Evolutionary conservation across 108 stramenopile genomes (phyloP).

Genomic region (Nitzschia palea): DNA sequence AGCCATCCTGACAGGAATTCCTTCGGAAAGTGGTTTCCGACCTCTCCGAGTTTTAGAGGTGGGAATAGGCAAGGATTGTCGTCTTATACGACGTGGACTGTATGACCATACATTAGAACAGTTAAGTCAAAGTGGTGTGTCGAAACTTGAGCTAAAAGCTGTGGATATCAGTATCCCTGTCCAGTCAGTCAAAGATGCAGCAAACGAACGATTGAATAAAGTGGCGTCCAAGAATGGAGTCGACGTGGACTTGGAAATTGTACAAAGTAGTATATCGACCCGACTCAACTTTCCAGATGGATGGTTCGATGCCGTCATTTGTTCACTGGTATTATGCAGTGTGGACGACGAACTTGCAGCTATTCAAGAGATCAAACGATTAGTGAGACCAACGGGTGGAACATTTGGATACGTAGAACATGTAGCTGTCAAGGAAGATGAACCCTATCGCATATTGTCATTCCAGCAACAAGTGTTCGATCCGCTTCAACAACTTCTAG

Average conservation of each 20-base stretch:
- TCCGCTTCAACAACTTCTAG: slow-evolving; percentile 69
- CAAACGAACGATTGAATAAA: neutral
- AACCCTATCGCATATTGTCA: slow-evolving; percentile 39
- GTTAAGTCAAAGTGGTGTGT: neutral
- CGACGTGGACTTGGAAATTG: slow-evolving; percentile 23
- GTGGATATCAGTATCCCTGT: slow-evolving; percentile 32
- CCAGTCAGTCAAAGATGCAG: neutral
- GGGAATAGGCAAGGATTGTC: slow-evolving; percentile 46
- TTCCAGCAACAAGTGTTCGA: slow-evolving; percentile 57
- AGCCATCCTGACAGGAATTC: slow-evolving; percentile 12
- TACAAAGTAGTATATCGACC: slow-evolving; percentile 24
- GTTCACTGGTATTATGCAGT: slow-evolving; percentile 49
- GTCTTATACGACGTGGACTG: slow-evolving; percentile 38
- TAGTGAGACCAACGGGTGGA: slow-evolving; percentile 57
- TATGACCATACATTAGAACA: slow-evolving; percentile 38
- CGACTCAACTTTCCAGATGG: slow-evolving; percentile 33
- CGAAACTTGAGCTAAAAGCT: slow-evolving; percentile 33
- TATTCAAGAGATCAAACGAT: slow-evolving; percentile 62
- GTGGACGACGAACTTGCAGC: slow-evolving; percentile 62
- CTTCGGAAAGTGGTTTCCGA: neutral
- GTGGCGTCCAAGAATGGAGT: neutral
- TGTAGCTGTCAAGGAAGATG: slow-evolving; percentile 52
- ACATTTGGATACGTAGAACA: slow-evolving; percentile 83
- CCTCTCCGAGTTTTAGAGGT: slow-evolving; percentile 57
- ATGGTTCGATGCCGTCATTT: slow-evolving; percentile 48